Evolutionary conservation across 768 basidiomycete genomes (phyloP).

Genomic region (Exsudoporus frostii): DNA sequence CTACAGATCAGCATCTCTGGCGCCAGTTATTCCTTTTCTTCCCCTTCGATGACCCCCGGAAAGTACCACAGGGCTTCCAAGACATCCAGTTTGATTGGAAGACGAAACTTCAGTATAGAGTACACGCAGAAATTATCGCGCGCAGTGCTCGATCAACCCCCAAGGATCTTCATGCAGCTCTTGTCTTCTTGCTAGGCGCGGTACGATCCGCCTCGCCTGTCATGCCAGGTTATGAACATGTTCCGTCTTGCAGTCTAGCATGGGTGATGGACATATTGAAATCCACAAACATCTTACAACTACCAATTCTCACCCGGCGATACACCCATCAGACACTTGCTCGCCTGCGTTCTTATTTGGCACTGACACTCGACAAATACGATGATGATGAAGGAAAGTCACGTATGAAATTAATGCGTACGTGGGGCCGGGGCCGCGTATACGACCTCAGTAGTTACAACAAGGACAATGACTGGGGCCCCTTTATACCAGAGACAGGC

Average conservation of each 20-base stretch:
- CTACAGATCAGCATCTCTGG: constrained; percentile 63
- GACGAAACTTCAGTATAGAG: constrained; percentile 38
- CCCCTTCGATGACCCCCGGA: constrained; percentile 63
- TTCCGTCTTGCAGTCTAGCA: constrained; percentile 38
- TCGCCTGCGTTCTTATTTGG: constrained; percentile 48
- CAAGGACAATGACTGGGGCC: constrained; percentile 53
- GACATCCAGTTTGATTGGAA: constrained; percentile 32
- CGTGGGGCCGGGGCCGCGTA: constrained; percentile 51
- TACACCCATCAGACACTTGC: constrained; percentile 35
- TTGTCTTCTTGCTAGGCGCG: constrained; percentile 41
- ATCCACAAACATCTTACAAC: constrained; percentile 36
- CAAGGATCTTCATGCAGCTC: constrained; percentile 31
- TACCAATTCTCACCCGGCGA: constrained; percentile 3
- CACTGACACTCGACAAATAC: constrained; percentile 40
- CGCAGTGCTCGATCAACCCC: constrained; percentile 14
- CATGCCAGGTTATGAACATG: constrained; percentile 16
- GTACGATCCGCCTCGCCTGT: constrained; percentile 37
- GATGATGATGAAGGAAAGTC: constrained; percentile 22
- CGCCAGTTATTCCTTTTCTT: constrained; percentile 55
- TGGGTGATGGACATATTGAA: constrained; percentile 47
- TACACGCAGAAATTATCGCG: constrained; percentile 39
- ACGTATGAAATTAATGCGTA: constrained; percentile 36
- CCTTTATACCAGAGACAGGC: constrained; percentile 40
- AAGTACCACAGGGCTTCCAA: constrained; percentile 17
- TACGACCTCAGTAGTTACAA: constrained; percentile 65